These are phyloP conservation scores for Aspergillus heteromorphus DNA, from an alignment of 495 filamentous ascomycete species.

Conservation along the genomic window DNA sequence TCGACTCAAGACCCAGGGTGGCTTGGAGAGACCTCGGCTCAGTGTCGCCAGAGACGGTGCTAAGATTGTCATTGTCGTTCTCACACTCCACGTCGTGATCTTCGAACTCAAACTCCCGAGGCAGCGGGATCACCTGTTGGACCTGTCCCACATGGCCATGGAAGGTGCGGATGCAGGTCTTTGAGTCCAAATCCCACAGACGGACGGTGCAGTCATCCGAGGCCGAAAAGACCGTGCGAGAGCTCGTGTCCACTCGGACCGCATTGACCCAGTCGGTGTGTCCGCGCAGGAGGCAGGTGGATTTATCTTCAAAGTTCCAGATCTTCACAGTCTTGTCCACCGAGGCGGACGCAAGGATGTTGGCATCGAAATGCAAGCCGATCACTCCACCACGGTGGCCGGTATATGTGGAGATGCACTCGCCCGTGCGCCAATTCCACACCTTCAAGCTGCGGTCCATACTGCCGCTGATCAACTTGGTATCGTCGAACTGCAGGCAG, in stretches of 20 bases:
- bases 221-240: conserved; percentile 82
- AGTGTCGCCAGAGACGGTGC: conserved; percentile 31
- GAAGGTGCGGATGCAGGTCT: conserved; percentile 69
- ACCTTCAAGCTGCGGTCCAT: conserved; percentile 78
- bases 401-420: conserved; percentile 73
- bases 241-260: conserved; percentile 73
- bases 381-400: conserved; percentile 79
- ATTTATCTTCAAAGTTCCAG: conserved; percentile 85
- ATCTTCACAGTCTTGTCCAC: conserved; percentile 87
- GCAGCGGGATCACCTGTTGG: conserved; percentile 79
- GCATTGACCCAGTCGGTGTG: conserved; percentile 94
- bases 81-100: conserved; percentile 52
- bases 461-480: conserved; percentile 79
- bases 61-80: conserved; percentile 46
- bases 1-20: conserved; percentile 19
- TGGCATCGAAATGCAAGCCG: conserved; percentile 75
- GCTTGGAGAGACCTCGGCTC: conserved; percentile 20
- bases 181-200: conserved; percentile 89
- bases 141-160: conserved; percentile 95
- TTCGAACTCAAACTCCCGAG: conserved; percentile 84
- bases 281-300: conserved; percentile 69
- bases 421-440: conserved; percentile 95
- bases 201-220: conserved; percentile 89
- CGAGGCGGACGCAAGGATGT: conserved; percentile 79
- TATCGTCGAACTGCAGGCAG: conserved; percentile 88